A percentile compares a stretch with the other conserved stretches of the same genome.
phyloP scores from a whole-genome alignment of 208 protist species.

The Trypanosoma conorhini region DNA sequence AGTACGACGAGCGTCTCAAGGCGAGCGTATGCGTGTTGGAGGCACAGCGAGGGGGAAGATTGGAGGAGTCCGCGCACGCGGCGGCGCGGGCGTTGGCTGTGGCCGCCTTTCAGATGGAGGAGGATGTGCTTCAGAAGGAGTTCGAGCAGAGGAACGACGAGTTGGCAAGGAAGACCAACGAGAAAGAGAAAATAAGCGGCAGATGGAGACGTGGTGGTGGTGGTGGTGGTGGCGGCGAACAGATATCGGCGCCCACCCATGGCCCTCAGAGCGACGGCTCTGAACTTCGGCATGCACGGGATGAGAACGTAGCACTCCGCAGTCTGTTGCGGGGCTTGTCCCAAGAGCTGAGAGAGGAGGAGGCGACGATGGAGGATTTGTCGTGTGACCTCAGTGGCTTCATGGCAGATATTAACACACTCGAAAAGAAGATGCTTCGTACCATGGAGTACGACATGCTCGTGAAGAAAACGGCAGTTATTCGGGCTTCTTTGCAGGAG shows the following conservation, averaged over 20 bases:
- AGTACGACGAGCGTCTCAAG: neutral
- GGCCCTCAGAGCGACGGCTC: neutral
- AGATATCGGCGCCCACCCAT: neutral
- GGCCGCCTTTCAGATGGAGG: no score
- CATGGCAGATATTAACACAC: conserved; percentile 1
- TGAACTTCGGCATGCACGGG: neutral
- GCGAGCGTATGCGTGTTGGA: conserved; percentile 1
- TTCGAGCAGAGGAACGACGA: no score
- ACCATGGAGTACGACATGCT: conserved; percentile 7
- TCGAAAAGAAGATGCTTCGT: conserved; percentile 3
- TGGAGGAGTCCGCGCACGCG: neutral
- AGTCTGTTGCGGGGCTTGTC: neutral
- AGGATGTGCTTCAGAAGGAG: no score
- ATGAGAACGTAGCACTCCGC: conserved; percentile 2
- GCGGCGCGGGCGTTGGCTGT: neutral
- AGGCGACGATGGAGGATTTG: neutral
- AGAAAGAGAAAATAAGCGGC: neutral
- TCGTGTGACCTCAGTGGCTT: neutral
- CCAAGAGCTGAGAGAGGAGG: neutral
- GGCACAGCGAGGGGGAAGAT: neutral
- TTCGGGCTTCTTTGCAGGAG: neutral
- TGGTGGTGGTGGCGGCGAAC: neutral
- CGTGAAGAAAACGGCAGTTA: neutral
- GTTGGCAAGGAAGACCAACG: neutral
- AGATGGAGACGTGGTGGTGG: neutral